Conservation (phyloP, 768 basidiomycete species). For the Leccinum longicurvipes region DNA sequence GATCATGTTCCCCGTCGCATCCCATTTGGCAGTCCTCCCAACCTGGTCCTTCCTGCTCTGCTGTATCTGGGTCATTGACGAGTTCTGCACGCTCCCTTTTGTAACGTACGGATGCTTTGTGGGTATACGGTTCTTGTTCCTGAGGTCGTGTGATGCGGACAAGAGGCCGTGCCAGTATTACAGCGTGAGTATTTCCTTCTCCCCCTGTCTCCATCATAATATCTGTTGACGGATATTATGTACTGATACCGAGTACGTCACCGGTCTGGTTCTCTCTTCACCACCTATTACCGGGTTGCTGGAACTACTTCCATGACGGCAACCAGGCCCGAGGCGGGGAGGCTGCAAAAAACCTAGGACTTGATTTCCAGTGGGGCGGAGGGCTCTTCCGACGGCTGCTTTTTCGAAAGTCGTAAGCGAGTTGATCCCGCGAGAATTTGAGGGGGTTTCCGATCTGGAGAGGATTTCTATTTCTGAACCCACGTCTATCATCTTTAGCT, state of each 20-base stretch:
- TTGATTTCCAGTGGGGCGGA: too few relatives aligned
- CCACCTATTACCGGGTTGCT: slow-evolving; percentile 34
- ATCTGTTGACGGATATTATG: too few relatives aligned
- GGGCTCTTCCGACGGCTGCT: too few relatives aligned
- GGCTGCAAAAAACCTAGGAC: slow-evolving; percentile 16
- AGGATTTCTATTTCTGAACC: too few relatives aligned
- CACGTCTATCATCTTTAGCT: too few relatives aligned
- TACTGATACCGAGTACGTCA: too few relatives aligned
- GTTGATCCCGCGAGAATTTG: too few relatives aligned
- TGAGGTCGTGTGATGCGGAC: slow-evolving; percentile 28
- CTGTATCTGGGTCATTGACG: slow-evolving; percentile 27
- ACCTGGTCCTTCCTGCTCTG: slow-evolving; percentile 28
- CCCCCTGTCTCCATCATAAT: too few relatives aligned
- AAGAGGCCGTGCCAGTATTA: slow-evolving; percentile 36
- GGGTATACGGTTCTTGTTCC: slow-evolving; percentile 25
- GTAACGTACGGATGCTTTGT: slow-evolving; percentile 22
- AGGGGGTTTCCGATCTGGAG: too few relatives aligned
- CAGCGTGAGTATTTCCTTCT: slow-evolving; percentile 33
- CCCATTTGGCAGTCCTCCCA: slow-evolving; percentile 26
- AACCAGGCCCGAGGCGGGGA: slow-evolving; percentile 11
- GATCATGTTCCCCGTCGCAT: slow-evolving; percentile 37
- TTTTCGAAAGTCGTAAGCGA: too few relatives aligned
- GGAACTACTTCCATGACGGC: slow-evolving; percentile 30
- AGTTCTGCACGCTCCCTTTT: slow-evolving; percentile 23
- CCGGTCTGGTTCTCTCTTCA: slow-evolving; percentile 36